Conservation (phyloP, 495 filamentous ascomycete species). For the Bacidia gigantensis region DNA sequence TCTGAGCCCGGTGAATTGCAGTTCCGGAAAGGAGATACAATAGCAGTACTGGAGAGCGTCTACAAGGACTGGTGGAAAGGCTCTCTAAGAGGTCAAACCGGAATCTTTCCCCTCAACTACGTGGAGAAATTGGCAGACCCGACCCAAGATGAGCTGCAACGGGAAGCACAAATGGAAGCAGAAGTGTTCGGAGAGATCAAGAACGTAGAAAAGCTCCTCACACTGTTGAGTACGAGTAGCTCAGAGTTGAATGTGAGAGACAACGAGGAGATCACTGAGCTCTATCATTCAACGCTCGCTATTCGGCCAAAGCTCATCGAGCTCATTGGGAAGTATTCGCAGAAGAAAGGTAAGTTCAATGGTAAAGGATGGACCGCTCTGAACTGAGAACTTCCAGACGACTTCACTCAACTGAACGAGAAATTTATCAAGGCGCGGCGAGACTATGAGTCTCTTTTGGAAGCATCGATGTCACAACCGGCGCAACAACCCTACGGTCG, state of each 20-base stretch:
- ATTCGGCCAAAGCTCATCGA: slow-evolving; percentile 97
- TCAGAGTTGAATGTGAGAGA: slow-evolving; percentile 75
- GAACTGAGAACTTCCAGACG: slow-evolving; percentile 60
- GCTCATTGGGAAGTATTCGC: slow-evolving; percentile 96
- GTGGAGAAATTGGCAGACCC: slow-evolving; percentile 95
- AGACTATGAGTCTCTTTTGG: slow-evolving; percentile 90
- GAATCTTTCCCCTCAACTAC: slow-evolving; percentile 97
- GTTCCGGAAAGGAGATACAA: slow-evolving; percentile 93
- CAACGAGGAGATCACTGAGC: slow-evolving; percentile 82
- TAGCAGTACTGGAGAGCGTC: slow-evolving; percentile 91
- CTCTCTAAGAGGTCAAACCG: slow-evolving; percentile 81
- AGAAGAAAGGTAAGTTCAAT: slow-evolving; percentile 71
- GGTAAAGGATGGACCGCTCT: too few species aligned
- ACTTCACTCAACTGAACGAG: slow-evolving; percentile 95
- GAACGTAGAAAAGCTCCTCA: slow-evolving; percentile 94
- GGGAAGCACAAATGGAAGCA: slow-evolving; percentile 91
- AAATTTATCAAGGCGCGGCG: slow-evolving; percentile 98
- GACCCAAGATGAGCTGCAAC: slow-evolving; percentile 84
- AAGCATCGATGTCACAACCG: slow-evolving; percentile 87
- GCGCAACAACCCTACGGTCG: slow-evolving; percentile 59
- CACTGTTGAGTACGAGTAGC: slow-evolving; percentile 85
- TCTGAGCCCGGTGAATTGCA: slow-evolving; percentile 89
- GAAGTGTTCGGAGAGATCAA: slow-evolving; percentile 98
- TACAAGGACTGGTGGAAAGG: slow-evolving; percentile 99
- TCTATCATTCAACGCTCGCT: slow-evolving; percentile 87